These are phyloP conservation scores for Dictyostelium firmibasis DNA, from an alignment of 78 protist genomes.

Conservation along the genomic window DNA sequence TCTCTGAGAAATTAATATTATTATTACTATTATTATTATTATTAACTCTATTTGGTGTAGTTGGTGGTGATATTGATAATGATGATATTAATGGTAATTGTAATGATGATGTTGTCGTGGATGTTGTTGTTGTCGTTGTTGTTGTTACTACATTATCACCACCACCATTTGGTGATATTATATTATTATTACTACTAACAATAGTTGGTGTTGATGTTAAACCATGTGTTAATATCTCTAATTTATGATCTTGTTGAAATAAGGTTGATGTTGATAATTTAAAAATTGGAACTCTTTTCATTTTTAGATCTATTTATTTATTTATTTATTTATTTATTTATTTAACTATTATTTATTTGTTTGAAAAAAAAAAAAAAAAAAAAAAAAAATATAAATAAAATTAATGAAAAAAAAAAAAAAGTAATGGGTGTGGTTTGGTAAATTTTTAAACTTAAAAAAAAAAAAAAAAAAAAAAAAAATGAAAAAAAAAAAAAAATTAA, in stretches of 20 bases:
- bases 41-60: not conserved
- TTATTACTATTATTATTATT: not conserved
- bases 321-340: not conserved
- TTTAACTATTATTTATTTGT: not conserved
- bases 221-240: slow-evolving; percentile 2
- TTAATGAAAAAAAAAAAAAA: not conserved
- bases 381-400: not conserved
- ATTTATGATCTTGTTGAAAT: slow-evolving; percentile 1
- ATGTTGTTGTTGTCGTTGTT: not conserved
- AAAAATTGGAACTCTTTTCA: slow-evolving; percentile 47
- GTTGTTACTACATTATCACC: not conserved
- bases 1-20: not conserved
- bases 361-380: not conserved
- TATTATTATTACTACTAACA: not conserved
- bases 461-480: slow-evolving; percentile 4
- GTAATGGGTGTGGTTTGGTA: too few species aligned
- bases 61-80: not conserved
- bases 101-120: not conserved
- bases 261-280: slow-evolving; percentile 44
- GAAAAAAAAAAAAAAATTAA: not conserved
- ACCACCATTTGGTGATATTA: not conserved
- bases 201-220: not conserved
- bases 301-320: not conserved
- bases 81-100: not conserved
- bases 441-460: too few species aligned